Percentiles rank a stretch among this genome's conserved stretches.
Conservation (phyloP, 2,329 filamentous ascomycete species). For the Trichoderma gracile region DNA sequence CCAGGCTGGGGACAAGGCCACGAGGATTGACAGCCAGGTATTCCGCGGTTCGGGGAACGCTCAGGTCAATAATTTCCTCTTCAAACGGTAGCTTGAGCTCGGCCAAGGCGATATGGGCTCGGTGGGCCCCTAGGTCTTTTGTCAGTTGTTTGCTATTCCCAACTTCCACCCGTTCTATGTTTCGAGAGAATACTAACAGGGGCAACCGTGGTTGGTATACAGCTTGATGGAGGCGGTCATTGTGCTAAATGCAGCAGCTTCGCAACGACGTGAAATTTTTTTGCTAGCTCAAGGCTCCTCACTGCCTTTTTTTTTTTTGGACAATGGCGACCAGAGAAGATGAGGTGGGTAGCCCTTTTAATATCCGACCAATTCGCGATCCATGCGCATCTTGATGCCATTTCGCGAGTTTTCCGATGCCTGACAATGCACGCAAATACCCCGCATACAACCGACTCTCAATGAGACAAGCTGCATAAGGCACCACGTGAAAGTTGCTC, state of each 20-base stretch:
- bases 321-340: background rate
- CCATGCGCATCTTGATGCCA: conserved; percentile 7
- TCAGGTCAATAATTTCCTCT: conserved; percentile 72
- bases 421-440: conserved; percentile 14
- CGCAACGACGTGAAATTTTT: background rate
- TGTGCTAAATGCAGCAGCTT: background rate
- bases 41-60: conserved; percentile 66
- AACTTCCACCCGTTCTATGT: background rate
- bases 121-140: conserved; percentile 59
- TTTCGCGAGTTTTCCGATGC: background rate
- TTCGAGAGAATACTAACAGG: conserved; percentile 47
- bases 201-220: conserved; percentile 70
- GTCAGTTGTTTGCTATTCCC: background rate
- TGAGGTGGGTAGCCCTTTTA: background rate
- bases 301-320: background rate
- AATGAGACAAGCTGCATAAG: background rate
- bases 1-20: conserved; percentile 72
- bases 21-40: conserved; percentile 78
- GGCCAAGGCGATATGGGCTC: conserved; percentile 69
- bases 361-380: conserved; percentile 12
- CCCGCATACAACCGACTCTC: background rate
- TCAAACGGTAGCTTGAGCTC: conserved; percentile 67
- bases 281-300: background rate
- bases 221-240: conserved; percentile 53
- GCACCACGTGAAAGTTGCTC: background rate